These are phyloP conservation scores for Quercus phellos DNA, from an alignment of 331 rosid species.

Conservation along the genomic window DNA sequence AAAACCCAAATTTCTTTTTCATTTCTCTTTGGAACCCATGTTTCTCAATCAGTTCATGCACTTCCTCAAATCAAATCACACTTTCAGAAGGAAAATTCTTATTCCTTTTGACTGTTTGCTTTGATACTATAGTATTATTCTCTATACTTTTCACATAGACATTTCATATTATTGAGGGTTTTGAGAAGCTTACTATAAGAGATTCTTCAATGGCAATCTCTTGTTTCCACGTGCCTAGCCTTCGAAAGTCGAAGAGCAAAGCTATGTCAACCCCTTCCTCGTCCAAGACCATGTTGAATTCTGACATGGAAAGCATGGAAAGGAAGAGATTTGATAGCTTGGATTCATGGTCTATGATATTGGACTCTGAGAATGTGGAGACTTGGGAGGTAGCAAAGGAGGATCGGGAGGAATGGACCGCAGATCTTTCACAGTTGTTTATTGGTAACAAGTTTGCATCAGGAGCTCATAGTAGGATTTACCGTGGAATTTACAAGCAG, in stretches of 20 bases:
- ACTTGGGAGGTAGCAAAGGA: constrained; percentile 86
- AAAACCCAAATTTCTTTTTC: constrained; percentile 26
- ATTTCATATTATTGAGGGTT: background rate
- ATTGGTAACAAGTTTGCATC: constrained; percentile 95
- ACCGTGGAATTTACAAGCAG: constrained; percentile 96
- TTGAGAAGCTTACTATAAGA: constrained; percentile 4
- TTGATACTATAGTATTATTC: constrained; percentile 9
- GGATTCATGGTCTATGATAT: constrained; percentile 98
- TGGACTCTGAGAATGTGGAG: constrained; percentile 94
- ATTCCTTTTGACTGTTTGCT: constrained; percentile 44
- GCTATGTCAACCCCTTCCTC: constrained; percentile 39
- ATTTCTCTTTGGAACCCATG: constrained; percentile 45
- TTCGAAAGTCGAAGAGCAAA: constrained; percentile 62
- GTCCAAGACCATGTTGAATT: constrained; percentile 39
- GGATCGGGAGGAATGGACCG: constrained; percentile 93
- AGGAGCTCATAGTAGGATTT: constrained; percentile 92
- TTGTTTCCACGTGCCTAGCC: constrained; percentile 57
- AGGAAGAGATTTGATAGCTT: constrained; percentile 82
- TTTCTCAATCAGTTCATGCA: constrained; percentile 77
- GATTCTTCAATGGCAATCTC: constrained; percentile 61
- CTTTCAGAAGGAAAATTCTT: constrained; percentile 65
- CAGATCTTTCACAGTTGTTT: constrained; percentile 91
- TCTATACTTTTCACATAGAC: background rate
- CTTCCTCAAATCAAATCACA: constrained; percentile 65
- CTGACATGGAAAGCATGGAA: constrained; percentile 70